A percentile compares a stretch with the other conserved stretches of the same genome.
These are phyloP conservation scores for Neofusicoccum umdonicola DNA, from an alignment of 2,329 filamentous ascomycete species.

Conservation along the genomic window DNA sequence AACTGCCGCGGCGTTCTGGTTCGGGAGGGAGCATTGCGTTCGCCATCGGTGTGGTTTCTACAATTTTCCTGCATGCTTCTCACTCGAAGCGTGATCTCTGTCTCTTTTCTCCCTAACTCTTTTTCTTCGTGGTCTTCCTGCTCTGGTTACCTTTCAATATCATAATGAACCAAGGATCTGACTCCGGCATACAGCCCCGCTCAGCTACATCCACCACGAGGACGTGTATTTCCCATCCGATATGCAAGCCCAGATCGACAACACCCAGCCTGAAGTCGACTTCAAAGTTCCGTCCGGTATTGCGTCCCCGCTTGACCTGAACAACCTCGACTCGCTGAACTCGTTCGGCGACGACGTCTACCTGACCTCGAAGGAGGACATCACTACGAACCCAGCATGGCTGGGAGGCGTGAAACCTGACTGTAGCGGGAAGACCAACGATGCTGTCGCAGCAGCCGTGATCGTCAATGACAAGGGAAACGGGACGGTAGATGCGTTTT, in stretches of 20 bases:
- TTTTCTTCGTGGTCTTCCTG: no score
- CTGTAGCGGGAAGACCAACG: conserved; percentile 48
- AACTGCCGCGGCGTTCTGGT: no score
- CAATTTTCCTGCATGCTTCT: no score
- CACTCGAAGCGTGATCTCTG: no score
- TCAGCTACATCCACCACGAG: conserved; percentile 44
- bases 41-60: no score
- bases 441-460: conserved; percentile 51
- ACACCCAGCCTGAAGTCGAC: conserved; percentile 41
- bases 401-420: conserved; percentile 55
- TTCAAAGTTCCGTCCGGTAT: conserved; percentile 31
- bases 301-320: conserved; percentile 39
- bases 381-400: conserved; percentile 42
- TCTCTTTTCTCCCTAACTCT: no score
- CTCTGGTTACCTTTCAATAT: no score
- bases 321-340: conserved; percentile 45
- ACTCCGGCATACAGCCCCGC: conserved; percentile 34
- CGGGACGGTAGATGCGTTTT: conserved; percentile 58
- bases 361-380: conserved; percentile 45
- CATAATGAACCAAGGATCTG: no score
- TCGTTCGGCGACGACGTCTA: conserved; percentile 35
- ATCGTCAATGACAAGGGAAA: conserved; percentile 58
- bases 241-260: conserved; percentile 39
- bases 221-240: conserved; percentile 47
- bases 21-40: no score